Evolutionary conservation across 202 grass and related monocot genomes (phyloP).

Genomic region (Brachypodium distachyon): DNA sequence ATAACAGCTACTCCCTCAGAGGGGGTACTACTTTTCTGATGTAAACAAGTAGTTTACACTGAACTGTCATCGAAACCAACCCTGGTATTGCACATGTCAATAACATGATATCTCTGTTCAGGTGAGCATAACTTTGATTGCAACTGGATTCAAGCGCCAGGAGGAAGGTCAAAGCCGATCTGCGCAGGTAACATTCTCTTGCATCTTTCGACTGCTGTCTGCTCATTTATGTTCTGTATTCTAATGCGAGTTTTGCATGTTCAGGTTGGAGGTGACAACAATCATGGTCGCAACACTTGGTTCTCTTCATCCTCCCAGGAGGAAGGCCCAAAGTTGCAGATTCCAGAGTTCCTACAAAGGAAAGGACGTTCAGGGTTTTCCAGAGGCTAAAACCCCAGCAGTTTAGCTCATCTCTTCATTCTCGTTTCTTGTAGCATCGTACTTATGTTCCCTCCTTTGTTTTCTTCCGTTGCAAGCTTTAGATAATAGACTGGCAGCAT

Average conservation of each 20-base stretch:
- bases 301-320: slow-evolving; percentile 29
- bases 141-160: slow-evolving; percentile 92
- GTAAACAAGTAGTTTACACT: not conserved
- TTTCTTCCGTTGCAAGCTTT: not conserved
- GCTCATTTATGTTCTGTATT: not conserved
- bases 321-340: slow-evolving; percentile 27
- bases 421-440: not conserved
- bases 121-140: slow-evolving; percentile 97
- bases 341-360: slow-evolving; percentile 40
- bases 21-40: not conserved
- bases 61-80: not conserved
- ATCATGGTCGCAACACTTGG: not conserved
- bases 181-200: slow-evolving; percentile 14
- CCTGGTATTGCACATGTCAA: not conserved
- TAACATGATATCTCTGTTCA: slow-evolving; percentile 18
- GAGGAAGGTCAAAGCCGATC: slow-evolving; percentile 48
- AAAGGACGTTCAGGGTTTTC: slow-evolving; percentile 43
- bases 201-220: not conserved
- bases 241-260: not conserved
- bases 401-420: not conserved
- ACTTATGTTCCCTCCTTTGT: not conserved
- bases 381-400: slow-evolving; percentile 1
- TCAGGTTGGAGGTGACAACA: slow-evolving; percentile 28
- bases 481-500: not conserved
- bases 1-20: not conserved